Base-by-base conservation (phyloP, 2,329 filamentous ascomycete genomes). In the Ceratocystiopsis brevicomis region DNA sequence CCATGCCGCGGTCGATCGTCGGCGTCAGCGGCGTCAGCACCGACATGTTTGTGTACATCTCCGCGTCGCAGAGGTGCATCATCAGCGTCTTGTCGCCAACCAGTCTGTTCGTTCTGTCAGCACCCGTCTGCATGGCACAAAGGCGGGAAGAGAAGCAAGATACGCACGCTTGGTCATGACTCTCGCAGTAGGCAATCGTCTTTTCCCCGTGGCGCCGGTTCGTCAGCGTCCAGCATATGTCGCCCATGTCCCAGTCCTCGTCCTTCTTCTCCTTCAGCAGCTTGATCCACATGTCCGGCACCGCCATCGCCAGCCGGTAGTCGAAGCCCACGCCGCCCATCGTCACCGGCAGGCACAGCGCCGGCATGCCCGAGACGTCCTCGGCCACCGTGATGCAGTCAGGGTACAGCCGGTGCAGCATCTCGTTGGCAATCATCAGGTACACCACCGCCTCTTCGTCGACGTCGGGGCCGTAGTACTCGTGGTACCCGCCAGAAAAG, bases 211-310 rank as follows among this genome's bases (percentile, higher is more conserved):
- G 84, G 25, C 90, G 78, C 45, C 90, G 74, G 62, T 98, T 96
- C 18, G 82, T 93, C 46, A 98, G 65, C 1, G 86, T 95, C 63
- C 80, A 87, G 58, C 77, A 78, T 42, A 98, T 81, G 51, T 72
- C 78, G 45, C 73, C 76, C 61, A 98, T 81, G 54, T 96, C 82
- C 90, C 90, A 98, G 11, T 93, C 73, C 49, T 85, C 72, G 54
- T 98, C 90, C 55, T 81, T 71, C 59, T 85, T 77, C 63, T 98
- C 90, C 61, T 98, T 98, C 48, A 96, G 62, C 57, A 92, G 84
- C 65, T 98, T 98, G 69, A 98, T 98, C 76, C 92, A 98, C 76
- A 98, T 83, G 59, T 98, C 90, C 4, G 90, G 90, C 49, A 98
- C 78, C 5, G 90, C 90, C 90, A 98, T 98, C 44, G 87, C 87